Base-by-base conservation (phyloP, 2,329 filamentous ascomycete genomes). In the Curvularia verruculosa region DNA sequence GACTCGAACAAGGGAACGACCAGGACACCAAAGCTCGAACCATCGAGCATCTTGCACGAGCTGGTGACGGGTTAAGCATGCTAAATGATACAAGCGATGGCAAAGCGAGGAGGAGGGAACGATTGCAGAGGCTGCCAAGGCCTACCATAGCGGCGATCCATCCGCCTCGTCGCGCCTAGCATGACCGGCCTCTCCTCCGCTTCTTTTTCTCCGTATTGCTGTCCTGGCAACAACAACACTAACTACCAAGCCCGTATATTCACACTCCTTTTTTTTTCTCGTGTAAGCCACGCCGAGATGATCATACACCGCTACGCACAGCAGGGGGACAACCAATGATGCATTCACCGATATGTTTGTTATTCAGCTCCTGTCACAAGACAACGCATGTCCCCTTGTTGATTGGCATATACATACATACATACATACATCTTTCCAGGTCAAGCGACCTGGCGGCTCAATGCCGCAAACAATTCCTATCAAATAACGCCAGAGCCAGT, bases 401-500 rank as follows among this genome's bases (percentile, higher is more conserved):
- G 18, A 51, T 23, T 43, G 40, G 40, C 40, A 40, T 43, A 43
- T 26, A 44, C 3, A 23, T 45, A 47, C 31, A 28, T 28, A 28
- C 26, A 29, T 34, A 34, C 40, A 49, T 36, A 41, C 34, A 26
- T 43, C 52, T 29, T 37, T 40, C 48, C 12, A 26, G 34, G 24
- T 40, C 52, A 43, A 43, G 36, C 41, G 12, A 45, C 46, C 51
- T 19, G 43, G 45, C 53, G 40, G 50, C 37, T 12, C 48, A 12
- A 12, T 43, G 50, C 31, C 49, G 34, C 41, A 58, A 21, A 26
- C 13, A 41, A 34, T 13, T 47, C 21, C 41, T 19, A 26, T 43
- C 5, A 19, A 31, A 45, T 18, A 46, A 61, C 59, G 59, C 59
- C 56, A 37, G 52, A 54, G 59, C 29, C 43, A 55, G 39, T 61